A percentile compares a stretch with the other conserved stretches of the same genome.
Evolutionary conservation across 2,329 filamentous ascomycete genomes (phyloP).

Genomic region (Exophiala alcalophila): DNA sequence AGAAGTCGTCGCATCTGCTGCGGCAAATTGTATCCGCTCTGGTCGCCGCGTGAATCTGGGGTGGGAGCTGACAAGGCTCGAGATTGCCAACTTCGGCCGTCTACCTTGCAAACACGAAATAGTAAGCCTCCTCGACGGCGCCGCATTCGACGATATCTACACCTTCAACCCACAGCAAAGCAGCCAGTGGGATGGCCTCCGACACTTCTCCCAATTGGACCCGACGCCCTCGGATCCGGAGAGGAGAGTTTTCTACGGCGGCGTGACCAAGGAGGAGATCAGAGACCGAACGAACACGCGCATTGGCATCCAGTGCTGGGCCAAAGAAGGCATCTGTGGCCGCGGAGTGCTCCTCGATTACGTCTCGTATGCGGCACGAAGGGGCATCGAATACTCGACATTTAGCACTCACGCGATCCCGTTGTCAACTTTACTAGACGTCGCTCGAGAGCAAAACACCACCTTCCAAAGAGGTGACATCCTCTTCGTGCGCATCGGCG

Average conservation of each 20-base stretch:
- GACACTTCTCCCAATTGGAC: slow-evolving; percentile 21
- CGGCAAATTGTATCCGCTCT: slow-evolving; percentile 50
- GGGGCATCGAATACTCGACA: slow-evolving; percentile 38
- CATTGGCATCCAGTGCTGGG: slow-evolving; percentile 37
- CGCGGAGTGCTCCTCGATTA: slow-evolving; percentile 50
- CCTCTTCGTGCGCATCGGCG: slow-evolving; percentile 49
- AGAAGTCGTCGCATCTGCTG: slow-evolving; percentile 50
- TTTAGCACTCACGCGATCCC: slow-evolving; percentile 47
- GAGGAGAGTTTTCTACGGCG: slow-evolving; percentile 19
- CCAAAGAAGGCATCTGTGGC: slow-evolving; percentile 43
- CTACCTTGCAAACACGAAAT: slow-evolving; percentile 52
- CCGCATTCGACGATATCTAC: slow-evolving; percentile 43
- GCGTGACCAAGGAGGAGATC: slow-evolving; percentile 21
- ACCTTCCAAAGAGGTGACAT: slow-evolving; percentile 52
- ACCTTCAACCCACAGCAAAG: slow-evolving; percentile 49
- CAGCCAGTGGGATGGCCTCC: slow-evolving; percentile 50
- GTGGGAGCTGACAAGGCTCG: slow-evolving; percentile 57
- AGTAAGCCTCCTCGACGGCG: slow-evolving; percentile 42
- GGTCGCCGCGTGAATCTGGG: slow-evolving; percentile 53
- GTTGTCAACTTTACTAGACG: slow-evolving; percentile 37
- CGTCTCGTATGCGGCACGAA: slow-evolving; percentile 41
- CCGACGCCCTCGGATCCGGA: slow-evolving; percentile 8
- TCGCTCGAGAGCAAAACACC: slow-evolving; percentile 44
- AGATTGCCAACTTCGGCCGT: slow-evolving; percentile 54
- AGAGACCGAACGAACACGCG: slow-evolving; percentile 34